Base-by-base conservation (phyloP, 441 rosid species). In the Arabidopsis hybrid region DNA sequence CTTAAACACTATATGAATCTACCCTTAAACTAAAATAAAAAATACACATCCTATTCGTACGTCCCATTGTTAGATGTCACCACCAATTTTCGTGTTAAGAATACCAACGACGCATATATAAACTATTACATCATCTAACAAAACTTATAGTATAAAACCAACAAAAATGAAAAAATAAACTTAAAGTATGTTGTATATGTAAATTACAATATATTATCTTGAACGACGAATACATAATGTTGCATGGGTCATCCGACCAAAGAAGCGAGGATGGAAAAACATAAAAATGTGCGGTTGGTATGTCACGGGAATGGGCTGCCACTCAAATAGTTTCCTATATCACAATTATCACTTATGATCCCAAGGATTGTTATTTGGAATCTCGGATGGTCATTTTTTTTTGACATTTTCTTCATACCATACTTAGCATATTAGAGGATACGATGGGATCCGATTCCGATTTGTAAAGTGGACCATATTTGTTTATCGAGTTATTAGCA, bases 191-290 rank as follows among this genome's bases (percentile, higher is more conserved):
- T 21, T 21, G 0, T 31, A 31, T 31, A 4, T 31, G 32, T 31
- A 31, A 31, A n/a, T 42, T 5, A 39, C 11, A 12, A 46, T 16
- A 46, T 21, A 6, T 0, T 46, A 31, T 46, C 5, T n/a, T 46
- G 53, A 49, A 49, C 12, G 29, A 49, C 29, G 29, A 21, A 16
- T 49, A 17, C 60, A 71, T 45, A 21, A 73, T 56, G 65, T 46
- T 73, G 77, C 45, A 66, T 73, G 78, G 72, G 66, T 17, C 66
- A 74, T 74, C 59, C 38, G 16, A 73, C 72, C 43, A 21, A 66
- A 65, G 26, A 31, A 49, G 58, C 14, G 59, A 36, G 39, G 50
- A 21, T 18, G 62, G 12, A 21, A 53, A 43, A 29, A 73, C 49
- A 57, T 10, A 8, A 32, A 65, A 47, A 65, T 57, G 29, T 65